Conservation (phyloP, 23 red algal species). For the Agarophyton chilense region DNA sequence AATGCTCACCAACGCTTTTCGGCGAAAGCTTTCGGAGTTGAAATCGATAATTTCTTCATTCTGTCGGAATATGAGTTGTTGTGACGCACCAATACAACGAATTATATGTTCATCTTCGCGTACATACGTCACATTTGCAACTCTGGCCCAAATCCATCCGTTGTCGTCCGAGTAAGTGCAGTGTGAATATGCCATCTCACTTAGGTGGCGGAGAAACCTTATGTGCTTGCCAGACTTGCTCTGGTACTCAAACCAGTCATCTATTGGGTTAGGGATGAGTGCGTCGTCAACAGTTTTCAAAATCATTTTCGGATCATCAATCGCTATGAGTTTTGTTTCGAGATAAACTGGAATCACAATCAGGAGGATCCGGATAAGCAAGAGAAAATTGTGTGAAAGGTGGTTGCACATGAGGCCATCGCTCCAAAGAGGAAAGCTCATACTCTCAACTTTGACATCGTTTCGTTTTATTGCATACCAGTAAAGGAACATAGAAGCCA, state of each 20-base stretch:
- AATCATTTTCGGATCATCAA: background rate
- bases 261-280: background rate
- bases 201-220: background rate
- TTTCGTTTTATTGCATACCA: background rate
- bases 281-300: background rate
- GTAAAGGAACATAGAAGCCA: background rate
- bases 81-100: background rate
- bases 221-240: background rate
- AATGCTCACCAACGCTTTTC: background rate
- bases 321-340: background rate
- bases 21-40: background rate
- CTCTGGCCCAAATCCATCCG: slow-evolving; percentile 3
- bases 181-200: background rate
- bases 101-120: background rate
- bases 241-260: background rate
- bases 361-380: background rate
- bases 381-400: background rate
- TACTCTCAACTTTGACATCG: background rate
- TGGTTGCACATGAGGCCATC: background rate
- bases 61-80: background rate
- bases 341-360: slow-evolving; percentile 4
- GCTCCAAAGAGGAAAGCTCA: slow-evolving; percentile 5
- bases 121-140: background rate
- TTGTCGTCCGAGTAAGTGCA: background rate
- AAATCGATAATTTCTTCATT: background rate